Base-by-base conservation (phyloP, 2,329 filamentous ascomycete species). In the Hirsutella minnesotensis region DNA sequence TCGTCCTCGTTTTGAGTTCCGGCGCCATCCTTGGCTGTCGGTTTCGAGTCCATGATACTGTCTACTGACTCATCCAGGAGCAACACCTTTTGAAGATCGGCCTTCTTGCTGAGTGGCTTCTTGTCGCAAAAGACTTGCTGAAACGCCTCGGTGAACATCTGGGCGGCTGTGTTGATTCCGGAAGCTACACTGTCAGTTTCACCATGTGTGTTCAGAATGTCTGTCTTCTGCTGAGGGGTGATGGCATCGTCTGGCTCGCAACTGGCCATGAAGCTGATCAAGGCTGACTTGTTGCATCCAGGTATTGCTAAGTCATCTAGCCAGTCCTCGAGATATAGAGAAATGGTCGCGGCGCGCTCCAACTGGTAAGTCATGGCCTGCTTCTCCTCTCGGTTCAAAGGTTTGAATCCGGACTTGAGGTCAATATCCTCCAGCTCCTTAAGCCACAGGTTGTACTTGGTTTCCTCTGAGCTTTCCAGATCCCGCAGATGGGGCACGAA, bases 401-500 rank as follows among this genome's bases (percentile, higher is more conserved):
- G 68, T 44, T 71, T 71, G 50, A 78, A 77, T 1, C 75, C 74
- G 4, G 72, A 76, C 39, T 72, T 71, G 45, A 66, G 67, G 45
- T 79, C 74, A 59, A 77, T 74, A 29, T 68, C 69, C 48, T 77
- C 71, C 10, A 79, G 57, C 49, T 77, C 72, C 47, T 72, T 66
- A 12, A 79, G 65, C 73, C 74, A 79, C 16, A 66, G 57, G 44
- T 70, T 68, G 51, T 77, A 77, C 46, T 70, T 66, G 13, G 63
- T 61, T 51, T 77, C 74, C 51, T 77, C 73, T n/a, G 68, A 68
- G 20, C 69, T 69, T 38, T 73, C 69, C 22, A 79, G 60, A 47
- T 79, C 75, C 42, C 72, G 67, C 40, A 79, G 57, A 54, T 78
- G 73, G 13, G 75, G 75, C 13, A 78, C 72, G 53, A 77, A 79